Conservation (phyloP, 305 asterid species). For the Fraxinus paxiana region DNA sequence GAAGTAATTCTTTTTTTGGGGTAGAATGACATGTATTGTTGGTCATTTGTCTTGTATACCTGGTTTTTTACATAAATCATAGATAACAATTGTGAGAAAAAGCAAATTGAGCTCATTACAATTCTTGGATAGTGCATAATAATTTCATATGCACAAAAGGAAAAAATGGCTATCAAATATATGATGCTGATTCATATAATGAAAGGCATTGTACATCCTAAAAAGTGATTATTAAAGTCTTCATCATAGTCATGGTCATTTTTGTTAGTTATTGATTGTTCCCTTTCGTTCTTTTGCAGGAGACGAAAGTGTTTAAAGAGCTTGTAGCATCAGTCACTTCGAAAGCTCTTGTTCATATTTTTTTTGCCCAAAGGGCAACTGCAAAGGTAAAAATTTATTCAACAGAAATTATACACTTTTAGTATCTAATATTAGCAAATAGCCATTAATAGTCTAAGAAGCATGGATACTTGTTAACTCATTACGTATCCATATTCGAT, state of each 20-base stretch:
- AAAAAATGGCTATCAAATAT: background rate
- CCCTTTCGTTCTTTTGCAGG: constrained; percentile 46
- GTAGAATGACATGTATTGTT: background rate
- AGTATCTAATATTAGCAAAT: background rate
- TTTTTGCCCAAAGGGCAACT: constrained; percentile 81
- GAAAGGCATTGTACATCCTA: background rate
- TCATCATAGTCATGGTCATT: background rate
- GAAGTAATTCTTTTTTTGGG: background rate
- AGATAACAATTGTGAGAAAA: background rate
- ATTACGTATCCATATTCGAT: background rate
- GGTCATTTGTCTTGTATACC: constrained; percentile 2
- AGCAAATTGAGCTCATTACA: background rate
- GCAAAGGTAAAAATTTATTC: constrained; percentile 55
- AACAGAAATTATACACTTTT: constrained; percentile 15
- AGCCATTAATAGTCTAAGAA: background rate
- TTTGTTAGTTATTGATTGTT: background rate
- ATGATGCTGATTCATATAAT: background rate
- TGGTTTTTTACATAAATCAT: background rate
- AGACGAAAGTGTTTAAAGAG: constrained; percentile 50
- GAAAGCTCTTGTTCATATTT: constrained; percentile 82
- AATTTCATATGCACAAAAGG: background rate
- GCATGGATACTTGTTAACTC: background rate
- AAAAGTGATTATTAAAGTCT: background rate
- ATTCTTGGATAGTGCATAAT: background rate
- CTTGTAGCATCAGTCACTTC: constrained; percentile 61